Evolutionary conservation across 805 yeast genomes (phyloP), one percentile per base, ranked within the genome.

Genomic region (Spathaspora girioi): DNA sequence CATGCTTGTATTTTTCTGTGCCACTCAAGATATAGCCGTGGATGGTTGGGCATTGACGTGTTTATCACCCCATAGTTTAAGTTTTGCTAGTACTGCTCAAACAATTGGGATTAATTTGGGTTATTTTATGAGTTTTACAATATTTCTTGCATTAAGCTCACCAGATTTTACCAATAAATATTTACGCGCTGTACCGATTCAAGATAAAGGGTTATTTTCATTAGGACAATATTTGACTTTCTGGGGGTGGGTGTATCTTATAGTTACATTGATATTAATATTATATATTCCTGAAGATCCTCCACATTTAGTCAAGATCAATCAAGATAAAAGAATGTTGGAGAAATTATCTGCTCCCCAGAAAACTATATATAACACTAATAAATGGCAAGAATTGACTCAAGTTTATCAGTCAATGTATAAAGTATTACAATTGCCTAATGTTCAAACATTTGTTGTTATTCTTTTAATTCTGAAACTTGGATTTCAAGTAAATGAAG

Each of bases 31-130:
- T 65, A 94, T 94, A 50, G 98, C 99, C 0, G 99, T 94, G 19
- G 99, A 94, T 70, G 98, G 99, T 10, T 94, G 99, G 99, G 97
- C 98, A 0, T 72, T 94, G 62, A 94, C 97, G 1, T 83, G 93
- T 40, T 74, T 94, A 48, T 83, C 92, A 15, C 83, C 84, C 23
- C 81, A 81, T 26, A 86, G 96, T 12, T 75, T 94, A 54, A 84
- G 96, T 15, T 94, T 83, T 71, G 98, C 99, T 0, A 89, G 97
- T 4, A 94, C 99, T 0, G 99, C 99, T 0, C 99, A 94, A 69
- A 94, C 99, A 0, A 82, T 94, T 45, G 99, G 99, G 0, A 77
- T 94, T 54, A 94, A 94, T 70, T 79, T 93, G 2, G 99, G 99
- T 19, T 94, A 93, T 64, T 94, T 94, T 64, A 69, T 87, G 53